A percentile compares a stretch with the other conserved stretches of the same genome.
phyloP scores from a whole-genome alignment of 345 rosid genomes.

The Orychophragmus violaceus region DNA sequence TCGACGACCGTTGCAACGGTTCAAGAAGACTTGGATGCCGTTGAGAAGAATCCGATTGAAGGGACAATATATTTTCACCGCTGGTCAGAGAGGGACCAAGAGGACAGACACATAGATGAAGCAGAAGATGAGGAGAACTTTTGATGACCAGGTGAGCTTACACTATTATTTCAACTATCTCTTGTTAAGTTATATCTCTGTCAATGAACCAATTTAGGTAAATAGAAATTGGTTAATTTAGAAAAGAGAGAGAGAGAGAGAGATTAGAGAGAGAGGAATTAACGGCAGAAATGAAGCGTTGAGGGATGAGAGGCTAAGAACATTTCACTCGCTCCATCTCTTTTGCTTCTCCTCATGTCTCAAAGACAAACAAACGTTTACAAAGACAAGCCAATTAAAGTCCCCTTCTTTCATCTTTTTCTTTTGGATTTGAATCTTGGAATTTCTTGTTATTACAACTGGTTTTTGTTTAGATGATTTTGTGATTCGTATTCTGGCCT shows the following conservation, averaged over 20 bases:
- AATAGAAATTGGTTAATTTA: conserved; percentile 7
- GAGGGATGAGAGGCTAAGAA: conserved; percentile 28
- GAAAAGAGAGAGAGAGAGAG: conserved; percentile 1
- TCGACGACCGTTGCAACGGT: background rate
- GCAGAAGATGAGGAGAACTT: background rate
- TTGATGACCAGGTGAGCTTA: conserved; percentile 6
- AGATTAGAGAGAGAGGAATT: conserved; percentile 7
- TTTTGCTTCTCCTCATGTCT: conserved; percentile 25
- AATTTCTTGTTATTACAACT: background rate
- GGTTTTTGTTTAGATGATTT: background rate
- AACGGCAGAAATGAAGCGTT: conserved; percentile 12
- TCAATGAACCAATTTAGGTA: conserved; percentile 20
- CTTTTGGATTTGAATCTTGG: conserved; percentile 1
- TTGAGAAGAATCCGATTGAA: background rate
- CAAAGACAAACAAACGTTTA: conserved; percentile 14
- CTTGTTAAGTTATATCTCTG: conserved; percentile 4
- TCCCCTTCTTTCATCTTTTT: background rate
- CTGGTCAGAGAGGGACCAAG: background rate
- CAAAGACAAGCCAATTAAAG: conserved; percentile 14
- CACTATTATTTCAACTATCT: background rate
- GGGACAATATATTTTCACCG: background rate
- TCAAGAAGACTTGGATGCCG: background rate
- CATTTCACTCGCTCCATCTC: conserved; percentile 19
- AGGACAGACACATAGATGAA: background rate
- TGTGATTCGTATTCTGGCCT: background rate